Conservation (phyloP, 306 rosid species). For the Cucurbita pepo region DNA sequence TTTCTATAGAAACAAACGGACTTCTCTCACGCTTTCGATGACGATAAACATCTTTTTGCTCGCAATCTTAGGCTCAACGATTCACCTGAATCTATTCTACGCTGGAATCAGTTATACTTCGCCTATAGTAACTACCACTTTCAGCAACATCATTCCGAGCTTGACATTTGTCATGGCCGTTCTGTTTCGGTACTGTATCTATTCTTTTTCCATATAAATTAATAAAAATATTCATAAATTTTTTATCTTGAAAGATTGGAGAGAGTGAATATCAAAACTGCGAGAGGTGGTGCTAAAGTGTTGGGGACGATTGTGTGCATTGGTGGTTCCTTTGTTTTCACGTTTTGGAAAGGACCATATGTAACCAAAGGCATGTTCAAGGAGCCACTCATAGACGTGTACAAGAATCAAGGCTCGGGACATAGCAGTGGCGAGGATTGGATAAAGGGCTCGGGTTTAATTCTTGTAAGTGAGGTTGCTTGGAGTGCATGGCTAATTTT, state of each 20-base stretch:
- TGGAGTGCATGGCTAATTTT: constrained; percentile 27
- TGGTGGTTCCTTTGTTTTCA: constrained; percentile 19
- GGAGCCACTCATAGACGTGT: constrained; percentile 11
- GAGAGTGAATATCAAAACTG: constrained; percentile 15
- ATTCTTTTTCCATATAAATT: too few species aligned
- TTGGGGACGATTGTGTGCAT: constrained; percentile 20
- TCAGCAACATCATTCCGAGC: too few species aligned
- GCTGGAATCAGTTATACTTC: too few species aligned
- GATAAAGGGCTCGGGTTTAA: constrained; percentile 26
- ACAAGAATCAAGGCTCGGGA: neutral
- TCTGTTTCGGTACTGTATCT: too few species aligned
- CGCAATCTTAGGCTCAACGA: too few species aligned
- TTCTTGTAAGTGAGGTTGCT: constrained; percentile 11
- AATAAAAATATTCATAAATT: too few species aligned
- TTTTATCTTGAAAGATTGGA: constrained; percentile 7
- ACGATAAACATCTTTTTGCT: too few species aligned
- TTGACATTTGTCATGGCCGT: too few species aligned
- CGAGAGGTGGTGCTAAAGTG: constrained; percentile 22
- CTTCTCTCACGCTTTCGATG: too few species aligned
- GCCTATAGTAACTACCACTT: too few species aligned
- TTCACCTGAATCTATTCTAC: too few species aligned
- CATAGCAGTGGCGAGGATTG: constrained; percentile 7
- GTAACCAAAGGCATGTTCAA: constrained; percentile 5
- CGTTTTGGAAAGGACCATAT: constrained; percentile 24
- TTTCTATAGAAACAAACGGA: too few species aligned